A percentile compares a stretch with the other conserved stretches of the same genome.
Evolutionary conservation across 306 rosid genomes (phyloP).

Genomic region (Cucumis melo): DNA sequence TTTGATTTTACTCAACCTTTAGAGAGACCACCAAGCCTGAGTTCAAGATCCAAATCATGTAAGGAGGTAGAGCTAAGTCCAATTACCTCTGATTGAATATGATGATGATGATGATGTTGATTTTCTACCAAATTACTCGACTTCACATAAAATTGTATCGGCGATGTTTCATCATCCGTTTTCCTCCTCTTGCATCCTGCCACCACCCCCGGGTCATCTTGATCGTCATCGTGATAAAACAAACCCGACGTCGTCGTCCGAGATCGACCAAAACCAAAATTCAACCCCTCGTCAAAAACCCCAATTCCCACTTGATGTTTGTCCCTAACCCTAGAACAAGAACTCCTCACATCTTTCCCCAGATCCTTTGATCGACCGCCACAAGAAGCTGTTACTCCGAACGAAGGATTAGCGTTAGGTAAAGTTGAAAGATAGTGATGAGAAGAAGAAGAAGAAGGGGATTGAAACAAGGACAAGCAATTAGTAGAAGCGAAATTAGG

Average conservation of each 20-base stretch:
- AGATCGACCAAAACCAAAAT: background rate
- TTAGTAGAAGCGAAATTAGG: background rate
- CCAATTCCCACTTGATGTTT: background rate
- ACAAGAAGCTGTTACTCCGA: too few relatives aligned
- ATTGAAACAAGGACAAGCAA: background rate
- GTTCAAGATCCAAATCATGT: constrained; percentile 6
- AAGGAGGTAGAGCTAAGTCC: background rate
- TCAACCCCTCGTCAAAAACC: background rate
- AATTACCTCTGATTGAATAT: constrained; percentile 1
- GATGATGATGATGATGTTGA: background rate
- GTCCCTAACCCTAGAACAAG: background rate
- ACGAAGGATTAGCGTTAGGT: background rate
- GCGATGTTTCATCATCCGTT: background rate
- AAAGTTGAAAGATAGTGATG: background rate
- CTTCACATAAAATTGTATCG: background rate
- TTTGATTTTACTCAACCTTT: background rate
- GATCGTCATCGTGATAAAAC: background rate
- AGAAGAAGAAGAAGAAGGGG: background rate
- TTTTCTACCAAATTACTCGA: background rate
- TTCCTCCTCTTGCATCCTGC: background rate
- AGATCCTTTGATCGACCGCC: background rate
- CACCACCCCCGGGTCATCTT: background rate
- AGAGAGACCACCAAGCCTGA: constrained; percentile 4
- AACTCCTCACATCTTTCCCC: background rate
- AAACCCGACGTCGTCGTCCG: too few relatives aligned